phyloP scores from a whole-genome alignment of 306 rosid genomes.

The Hippophae tibetana region DNA sequence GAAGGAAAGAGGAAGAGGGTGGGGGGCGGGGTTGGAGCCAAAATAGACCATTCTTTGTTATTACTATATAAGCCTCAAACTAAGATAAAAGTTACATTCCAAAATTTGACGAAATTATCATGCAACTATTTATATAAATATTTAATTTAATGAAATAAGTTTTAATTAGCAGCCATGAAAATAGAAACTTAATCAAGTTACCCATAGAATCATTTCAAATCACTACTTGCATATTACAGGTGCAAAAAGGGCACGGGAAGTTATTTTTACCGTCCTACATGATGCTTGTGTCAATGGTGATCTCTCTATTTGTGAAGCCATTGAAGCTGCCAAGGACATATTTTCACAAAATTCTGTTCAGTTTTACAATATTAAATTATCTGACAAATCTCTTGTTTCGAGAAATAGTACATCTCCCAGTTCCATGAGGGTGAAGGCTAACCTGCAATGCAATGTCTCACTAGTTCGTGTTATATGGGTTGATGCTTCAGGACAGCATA shows the following conservation, averaged over 20 bases:
- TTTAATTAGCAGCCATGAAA: too few relatives aligned
- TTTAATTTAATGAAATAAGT: too few relatives aligned
- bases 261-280: conserved; percentile 54
- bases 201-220: neutral
- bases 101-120: too few relatives aligned
- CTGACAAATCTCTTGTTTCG: conserved; percentile 18
- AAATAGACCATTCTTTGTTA: too few relatives aligned
- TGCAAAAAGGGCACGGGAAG: conserved; percentile 72
- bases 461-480: conserved; percentile 77
- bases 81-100: too few relatives aligned
- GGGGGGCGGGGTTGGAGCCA: too few relatives aligned
- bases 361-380: conserved; percentile 49
- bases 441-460: conserved; percentile 29
- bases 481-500: conserved; percentile 80
- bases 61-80: too few relatives aligned
- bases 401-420: conserved; percentile 14
- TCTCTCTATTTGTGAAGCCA: conserved; percentile 64
- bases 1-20: too few relatives aligned
- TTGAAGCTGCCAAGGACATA: conserved; percentile 68
- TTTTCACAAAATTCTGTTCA: conserved; percentile 58
- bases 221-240: conserved; percentile 36
- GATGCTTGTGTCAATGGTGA: conserved; percentile 77
- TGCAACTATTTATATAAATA: too few relatives aligned
- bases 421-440: conserved; percentile 24
- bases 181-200: too few relatives aligned